phyloP scores from a whole-genome alignment of 495 filamentous ascomycete genomes.

The Aspergillus cristatus region DNA sequence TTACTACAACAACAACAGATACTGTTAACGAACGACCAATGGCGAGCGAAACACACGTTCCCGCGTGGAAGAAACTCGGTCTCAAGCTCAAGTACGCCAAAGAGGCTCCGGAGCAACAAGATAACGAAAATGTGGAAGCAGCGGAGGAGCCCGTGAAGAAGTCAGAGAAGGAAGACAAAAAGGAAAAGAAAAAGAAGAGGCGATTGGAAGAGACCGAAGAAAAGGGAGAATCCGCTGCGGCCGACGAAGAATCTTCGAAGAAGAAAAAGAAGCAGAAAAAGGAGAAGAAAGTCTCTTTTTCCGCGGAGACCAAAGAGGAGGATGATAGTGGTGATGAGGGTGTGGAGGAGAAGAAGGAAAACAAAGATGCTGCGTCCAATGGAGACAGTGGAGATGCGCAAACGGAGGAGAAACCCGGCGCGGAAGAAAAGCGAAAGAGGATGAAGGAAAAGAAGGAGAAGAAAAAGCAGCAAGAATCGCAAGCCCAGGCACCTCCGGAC shows the following conservation, averaged over 20 bases:
- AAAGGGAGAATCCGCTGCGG: slow-evolving; percentile 1
- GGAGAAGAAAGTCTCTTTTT: slow-evolving; percentile 71
- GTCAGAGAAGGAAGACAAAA: slow-evolving; percentile 10
- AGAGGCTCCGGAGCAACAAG: slow-evolving; percentile 23
- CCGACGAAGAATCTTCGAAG: slow-evolving; percentile 10
- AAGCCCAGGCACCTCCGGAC: neutral
- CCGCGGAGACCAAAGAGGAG: slow-evolving; percentile 54
- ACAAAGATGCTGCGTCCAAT: slow-evolving; percentile 8
- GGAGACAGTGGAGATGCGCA: slow-evolving; percentile 8
- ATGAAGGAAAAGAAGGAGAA: slow-evolving; percentile 29
- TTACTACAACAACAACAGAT: slow-evolving; percentile 1
- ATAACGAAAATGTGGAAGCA: slow-evolving; percentile 3
- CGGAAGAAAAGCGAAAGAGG: slow-evolving; percentile 24
- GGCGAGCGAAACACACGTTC: slow-evolving; percentile 35
- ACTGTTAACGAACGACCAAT: slow-evolving; percentile 6
- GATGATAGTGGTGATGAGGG: slow-evolving; percentile 41
- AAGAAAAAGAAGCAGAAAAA: slow-evolving; percentile 19
- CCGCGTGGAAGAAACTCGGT: slow-evolving; percentile 70
- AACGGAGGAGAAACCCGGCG: slow-evolving; percentile 15
- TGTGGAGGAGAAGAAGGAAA: slow-evolving; percentile 5
- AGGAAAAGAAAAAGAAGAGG: slow-evolving; percentile 15
- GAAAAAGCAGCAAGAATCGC: slow-evolving; percentile 7
- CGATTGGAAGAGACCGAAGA: slow-evolving; percentile 3
- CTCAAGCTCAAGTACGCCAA: slow-evolving; percentile 62
- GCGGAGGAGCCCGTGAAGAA: slow-evolving; percentile 4